Conservation (phyloP, 805 yeast genomes). For the Myxozyma mucilagina region DNA sequence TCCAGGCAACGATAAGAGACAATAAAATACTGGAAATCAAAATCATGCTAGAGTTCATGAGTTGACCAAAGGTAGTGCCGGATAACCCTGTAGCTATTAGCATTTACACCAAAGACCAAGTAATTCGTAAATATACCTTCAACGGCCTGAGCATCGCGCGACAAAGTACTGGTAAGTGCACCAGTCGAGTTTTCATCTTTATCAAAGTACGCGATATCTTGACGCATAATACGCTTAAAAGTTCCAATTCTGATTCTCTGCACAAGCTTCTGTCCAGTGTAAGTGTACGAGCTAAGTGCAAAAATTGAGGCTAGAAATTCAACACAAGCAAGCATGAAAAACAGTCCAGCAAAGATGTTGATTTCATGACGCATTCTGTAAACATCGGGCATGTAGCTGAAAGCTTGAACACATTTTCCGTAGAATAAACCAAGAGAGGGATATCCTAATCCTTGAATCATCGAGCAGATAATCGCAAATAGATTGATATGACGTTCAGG, state of each 20-base stretch:
- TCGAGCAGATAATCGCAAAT: constrained; percentile 25
- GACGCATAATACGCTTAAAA: constrained; percentile 34
- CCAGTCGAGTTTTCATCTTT: constrained; percentile 36
- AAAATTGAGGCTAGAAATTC: constrained; percentile 17
- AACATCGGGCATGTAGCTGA: constrained; percentile 30
- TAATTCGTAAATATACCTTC: constrained; percentile 13
- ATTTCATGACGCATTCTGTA: constrained; percentile 37
- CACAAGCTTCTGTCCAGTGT: constrained; percentile 31
- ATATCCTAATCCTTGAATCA: constrained; percentile 43
- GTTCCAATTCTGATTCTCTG: constrained; percentile 32
- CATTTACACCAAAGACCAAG: not conserved
- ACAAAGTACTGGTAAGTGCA: constrained; percentile 34
- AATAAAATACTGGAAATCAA: constrained; percentile 40
- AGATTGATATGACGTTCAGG: constrained; percentile 14
- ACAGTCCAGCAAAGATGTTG: constrained; percentile 33
- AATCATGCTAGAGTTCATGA: constrained; percentile 40
- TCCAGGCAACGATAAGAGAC: constrained; percentile 45
- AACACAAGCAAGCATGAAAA: constrained; percentile 36
- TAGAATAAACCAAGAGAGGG: constrained; percentile 43
- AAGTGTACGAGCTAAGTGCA: constrained; percentile 19
- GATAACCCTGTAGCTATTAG: constrained; percentile 15
- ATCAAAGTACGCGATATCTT: constrained; percentile 38
- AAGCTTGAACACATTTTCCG: constrained; percentile 41
- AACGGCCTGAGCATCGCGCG: constrained; percentile 37
- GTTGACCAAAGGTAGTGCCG: constrained; percentile 37